These are phyloP conservation scores for Leishmania guyanensis DNA, from an alignment of 208 protist species.

Conservation along the genomic window DNA sequence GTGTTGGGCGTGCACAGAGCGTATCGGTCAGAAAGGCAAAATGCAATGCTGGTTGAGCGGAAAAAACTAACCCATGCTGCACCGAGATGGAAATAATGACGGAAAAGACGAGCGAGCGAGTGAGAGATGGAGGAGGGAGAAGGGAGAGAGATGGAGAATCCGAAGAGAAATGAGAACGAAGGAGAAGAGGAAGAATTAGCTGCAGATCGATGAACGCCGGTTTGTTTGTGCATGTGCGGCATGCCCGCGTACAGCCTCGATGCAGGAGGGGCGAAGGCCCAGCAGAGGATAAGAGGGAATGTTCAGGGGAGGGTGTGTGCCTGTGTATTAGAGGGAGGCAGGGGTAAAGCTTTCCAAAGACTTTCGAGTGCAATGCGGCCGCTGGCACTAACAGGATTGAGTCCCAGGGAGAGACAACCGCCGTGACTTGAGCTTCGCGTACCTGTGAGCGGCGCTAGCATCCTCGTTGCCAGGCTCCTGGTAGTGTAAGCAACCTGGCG, in stretches of 20 bases:
- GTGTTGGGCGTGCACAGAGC: neutral
- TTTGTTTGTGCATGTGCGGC: neutral
- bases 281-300: neutral
- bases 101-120: neutral
- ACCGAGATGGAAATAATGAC: neutral
- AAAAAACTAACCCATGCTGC: neutral
- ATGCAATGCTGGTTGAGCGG: neutral
- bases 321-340: neutral
- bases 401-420: neutral
- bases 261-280: neutral
- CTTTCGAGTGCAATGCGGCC: neutral
- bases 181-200: neutral
- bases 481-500: neutral
- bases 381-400: neutral
- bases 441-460: neutral
- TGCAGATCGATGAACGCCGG: neutral
- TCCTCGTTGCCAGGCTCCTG: neutral
- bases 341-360: neutral
- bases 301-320: neutral
- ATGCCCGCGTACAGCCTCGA: neutral
- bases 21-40: neutral
- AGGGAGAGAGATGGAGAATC: neutral
- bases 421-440: neutral
- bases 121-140: neutral
- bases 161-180: neutral